Percentiles rank a stretch among this genome's conserved stretches.
phyloP scores from a whole-genome alignment of 441 rosid species.

The Populus hybrid region DNA sequence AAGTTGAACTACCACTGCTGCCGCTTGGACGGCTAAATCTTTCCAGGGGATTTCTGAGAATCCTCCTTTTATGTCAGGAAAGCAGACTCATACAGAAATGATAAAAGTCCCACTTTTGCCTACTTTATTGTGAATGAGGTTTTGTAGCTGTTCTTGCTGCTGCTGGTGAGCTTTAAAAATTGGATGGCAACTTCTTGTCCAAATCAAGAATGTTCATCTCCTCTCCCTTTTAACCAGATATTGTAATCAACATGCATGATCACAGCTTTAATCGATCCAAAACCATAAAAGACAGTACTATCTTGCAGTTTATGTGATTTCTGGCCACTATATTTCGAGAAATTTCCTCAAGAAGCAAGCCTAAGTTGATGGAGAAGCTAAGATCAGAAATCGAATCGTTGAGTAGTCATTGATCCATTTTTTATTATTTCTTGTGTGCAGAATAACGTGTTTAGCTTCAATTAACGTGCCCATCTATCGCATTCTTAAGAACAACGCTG shows the following conservation, averaged over 20 bases:
- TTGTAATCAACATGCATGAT: not conserved
- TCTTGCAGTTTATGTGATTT: not conserved
- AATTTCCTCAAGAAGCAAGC: too few relatives aligned
- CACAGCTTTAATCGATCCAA: constrained; percentile 13
- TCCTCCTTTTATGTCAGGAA: not conserved
- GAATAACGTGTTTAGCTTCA: not conserved
- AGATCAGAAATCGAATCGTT: not conserved
- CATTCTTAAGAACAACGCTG: not conserved
- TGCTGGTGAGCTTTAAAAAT: too few relatives aligned
- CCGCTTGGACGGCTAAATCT: not conserved
- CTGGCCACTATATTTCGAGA: not conserved
- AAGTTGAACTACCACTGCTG: not conserved
- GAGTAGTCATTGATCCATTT: not conserved
- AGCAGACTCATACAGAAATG: not conserved
- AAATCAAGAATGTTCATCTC: not conserved
- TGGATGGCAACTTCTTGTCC: not conserved
- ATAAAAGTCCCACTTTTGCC: not conserved
- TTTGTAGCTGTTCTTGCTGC: too few relatives aligned
- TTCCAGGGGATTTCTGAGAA: not conserved
- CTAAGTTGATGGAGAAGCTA: not conserved
- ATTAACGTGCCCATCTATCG: not conserved
- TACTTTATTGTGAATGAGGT: not conserved
- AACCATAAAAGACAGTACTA: not conserved
- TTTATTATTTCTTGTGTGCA: not conserved
- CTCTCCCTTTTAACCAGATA: not conserved